Conservation (phyloP, 2,329 filamentous ascomycete genomes). For the Chaetothyriales sp. region DNA sequence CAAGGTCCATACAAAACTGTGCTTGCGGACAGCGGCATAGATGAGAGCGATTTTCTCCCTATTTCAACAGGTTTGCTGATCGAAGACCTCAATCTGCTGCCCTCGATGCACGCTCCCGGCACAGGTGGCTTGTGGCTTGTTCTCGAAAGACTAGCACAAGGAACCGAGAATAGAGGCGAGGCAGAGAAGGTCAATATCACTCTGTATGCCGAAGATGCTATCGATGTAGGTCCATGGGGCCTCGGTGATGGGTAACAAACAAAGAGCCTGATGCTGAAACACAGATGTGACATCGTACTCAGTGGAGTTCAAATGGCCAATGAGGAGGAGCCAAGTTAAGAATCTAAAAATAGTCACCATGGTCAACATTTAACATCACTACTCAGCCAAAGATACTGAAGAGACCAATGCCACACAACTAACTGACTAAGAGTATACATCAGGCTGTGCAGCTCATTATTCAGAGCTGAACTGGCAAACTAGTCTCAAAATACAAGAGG, state of each 20-base stretch:
- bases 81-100: constrained; percentile 58
- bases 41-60: constrained; percentile 63
- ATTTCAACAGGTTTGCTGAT: constrained; percentile 51
- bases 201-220: constrained; percentile 29
- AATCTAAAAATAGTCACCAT: no score
- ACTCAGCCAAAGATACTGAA: no score
- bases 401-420: no score
- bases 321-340: no score
- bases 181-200: constrained; percentile 26
- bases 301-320: no score
- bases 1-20: constrained; percentile 52
- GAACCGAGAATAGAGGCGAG: constrained; percentile 26
- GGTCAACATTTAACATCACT: no score
- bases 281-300: no score
- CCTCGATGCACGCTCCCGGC: constrained; percentile 33
- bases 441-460: no score
- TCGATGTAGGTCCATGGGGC: constrained; percentile 24
- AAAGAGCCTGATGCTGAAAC: no score
- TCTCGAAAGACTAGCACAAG: constrained; percentile 50
- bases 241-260: constrained; percentile 6
- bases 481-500: no score
- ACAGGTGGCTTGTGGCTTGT: constrained; percentile 59
- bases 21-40: constrained; percentile 37
- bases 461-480: no score
- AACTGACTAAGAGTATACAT: no score